Evolutionary conservation across 2,329 filamentous ascomycete genomes (phyloP), one percentile per base, ranked within the genome.

Genomic region (Alternaria alternata): DNA sequence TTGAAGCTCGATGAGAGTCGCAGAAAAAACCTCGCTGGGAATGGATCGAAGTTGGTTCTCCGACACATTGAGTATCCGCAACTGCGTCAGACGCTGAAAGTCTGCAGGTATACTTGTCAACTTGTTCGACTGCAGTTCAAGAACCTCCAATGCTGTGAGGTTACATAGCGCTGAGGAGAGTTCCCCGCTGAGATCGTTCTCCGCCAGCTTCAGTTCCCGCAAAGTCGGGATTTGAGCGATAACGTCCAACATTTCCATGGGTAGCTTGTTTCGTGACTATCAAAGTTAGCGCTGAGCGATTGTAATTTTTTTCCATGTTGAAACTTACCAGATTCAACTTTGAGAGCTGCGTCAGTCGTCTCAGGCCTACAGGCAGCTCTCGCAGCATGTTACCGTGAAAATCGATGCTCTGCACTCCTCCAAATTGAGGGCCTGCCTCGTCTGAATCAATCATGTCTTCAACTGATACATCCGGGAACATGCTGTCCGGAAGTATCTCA

Each of bases 41-140:
- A 97, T 75, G 2, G 84, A 83, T 49, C 86, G 87, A 28, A 99
- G 84, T 54, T 86, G 85, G 69, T 99, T 99, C 66, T 93, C 88
- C 58, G 89, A 88, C 22, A 97, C 76, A 72, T 97, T 94, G 51
- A 98, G 81, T 9, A 91, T 85, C 26, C 91, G 89, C 30, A 99
- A 84, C 24, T 86, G 86, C 3, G 82, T 81, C 63, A 98, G 85
- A 28, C 87, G 85, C n/a, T 85, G 84, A 2, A 97, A 74, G 12
- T 86, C 85, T 9, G 85, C 79, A 0, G 93, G 92, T 16, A 99
- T 81, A 1, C 84, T 83, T 7, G 89, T 88, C 20, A 99, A 84
- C 62, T 88, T 87, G 78, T 99, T 99, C 14, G 87, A 86, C 64
- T 92, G 91, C 8, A 98, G 73, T 64, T 98, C 94, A 8, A 98